phyloP scores from a whole-genome alignment of 1,284 basidiomycete genomes.

The Abortiporus biennis region DNA sequence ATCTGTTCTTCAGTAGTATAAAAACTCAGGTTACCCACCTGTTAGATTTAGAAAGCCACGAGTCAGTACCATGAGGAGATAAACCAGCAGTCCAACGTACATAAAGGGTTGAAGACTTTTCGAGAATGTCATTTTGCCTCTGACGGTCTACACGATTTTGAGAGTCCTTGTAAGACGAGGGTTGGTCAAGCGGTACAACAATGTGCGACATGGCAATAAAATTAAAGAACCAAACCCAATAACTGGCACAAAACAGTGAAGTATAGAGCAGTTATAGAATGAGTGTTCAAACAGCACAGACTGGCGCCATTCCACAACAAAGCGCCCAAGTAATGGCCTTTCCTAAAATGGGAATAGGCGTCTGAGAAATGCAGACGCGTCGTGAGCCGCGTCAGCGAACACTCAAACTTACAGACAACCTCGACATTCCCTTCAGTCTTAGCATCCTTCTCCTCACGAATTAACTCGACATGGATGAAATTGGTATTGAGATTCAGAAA shows the following conservation, averaged over 20 bases:
- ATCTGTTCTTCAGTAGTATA: slow-evolving; percentile 99
- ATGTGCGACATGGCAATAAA: slow-evolving; percentile 75
- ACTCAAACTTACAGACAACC: slow-evolving; percentile 20
- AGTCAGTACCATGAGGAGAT: slow-evolving; percentile 1
- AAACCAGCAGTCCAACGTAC: too few species aligned
- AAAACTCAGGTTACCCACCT: slow-evolving; percentile 97
- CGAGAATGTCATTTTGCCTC: slow-evolving; percentile 63
- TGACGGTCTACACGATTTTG: slow-evolving; percentile 71
- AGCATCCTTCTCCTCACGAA: not conserved
- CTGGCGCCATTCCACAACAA: too few species aligned
- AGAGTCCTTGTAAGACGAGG: slow-evolving; percentile 93
- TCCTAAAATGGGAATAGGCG: not conserved
- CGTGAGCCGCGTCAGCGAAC: slow-evolving; percentile 53
- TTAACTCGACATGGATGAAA: slow-evolving; percentile 57
- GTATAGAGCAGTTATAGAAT: too few species aligned
- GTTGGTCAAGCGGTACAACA: slow-evolving; percentile 80
- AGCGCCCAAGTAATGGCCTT: not conserved
- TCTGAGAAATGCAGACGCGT: slow-evolving; percentile 9
- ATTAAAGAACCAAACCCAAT: too few species aligned
- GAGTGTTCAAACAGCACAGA: too few species aligned
- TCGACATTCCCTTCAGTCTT: not conserved
- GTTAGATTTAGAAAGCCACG: slow-evolving; percentile 13
- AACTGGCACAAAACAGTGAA: too few species aligned
- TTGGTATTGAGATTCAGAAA: slow-evolving; percentile 80
- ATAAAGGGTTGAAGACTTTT: slow-evolving; percentile 74